phyloP scores from a whole-genome alignment of 768 basidiomycete species.

The Panus rudis region DNA sequence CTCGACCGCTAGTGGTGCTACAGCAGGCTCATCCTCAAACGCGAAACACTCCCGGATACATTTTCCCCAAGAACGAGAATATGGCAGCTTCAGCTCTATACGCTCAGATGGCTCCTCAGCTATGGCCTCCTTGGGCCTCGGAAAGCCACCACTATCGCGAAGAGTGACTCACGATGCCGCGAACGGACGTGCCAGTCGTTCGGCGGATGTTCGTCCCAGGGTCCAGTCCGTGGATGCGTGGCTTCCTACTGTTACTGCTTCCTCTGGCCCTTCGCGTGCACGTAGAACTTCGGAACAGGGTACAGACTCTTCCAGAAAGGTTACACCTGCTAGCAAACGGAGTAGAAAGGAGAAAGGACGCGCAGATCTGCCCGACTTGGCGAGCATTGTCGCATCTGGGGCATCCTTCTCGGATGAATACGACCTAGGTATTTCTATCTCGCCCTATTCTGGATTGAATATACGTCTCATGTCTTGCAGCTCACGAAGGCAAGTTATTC shows the following conservation, averaged over 20 bases:
- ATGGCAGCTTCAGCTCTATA: slow-evolving; percentile 5
- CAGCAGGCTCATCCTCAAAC: slow-evolving; percentile 10
- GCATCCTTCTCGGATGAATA: slow-evolving; percentile 72
- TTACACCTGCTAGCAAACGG: slow-evolving; percentile 4
- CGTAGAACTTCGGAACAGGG: neutral
- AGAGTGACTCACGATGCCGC: neutral
- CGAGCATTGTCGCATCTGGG: slow-evolving; percentile 8
- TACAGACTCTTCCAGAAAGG: neutral
- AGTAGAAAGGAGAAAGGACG: slow-evolving; percentile 9
- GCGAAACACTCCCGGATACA: slow-evolving; percentile 24
- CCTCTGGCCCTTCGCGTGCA: slow-evolving; percentile 5
- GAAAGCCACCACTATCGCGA: slow-evolving; percentile 18
- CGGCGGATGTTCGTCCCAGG: slow-evolving; percentile 21
- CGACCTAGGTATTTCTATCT: slow-evolving; percentile 54
- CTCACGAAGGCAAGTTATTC: slow-evolving; percentile 60
- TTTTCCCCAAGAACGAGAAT: slow-evolving; percentile 20
- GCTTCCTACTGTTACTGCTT: slow-evolving; percentile 1
- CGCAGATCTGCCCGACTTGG: neutral
- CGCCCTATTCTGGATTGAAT: neutral
- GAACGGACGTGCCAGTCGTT: neutral
- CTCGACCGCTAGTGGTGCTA: slow-evolving; percentile 16
- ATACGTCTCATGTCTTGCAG: slow-evolving; percentile 29
- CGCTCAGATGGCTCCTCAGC: slow-evolving; percentile 1
- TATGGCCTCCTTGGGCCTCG: slow-evolving; percentile 17
- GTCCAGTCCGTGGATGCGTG: slow-evolving; percentile 26